These are phyloP conservation scores for Colletotrichum ledebouriae DNA, from an alignment of 2,329 filamentous ascomycete genomes.

Conservation along the genomic window DNA sequence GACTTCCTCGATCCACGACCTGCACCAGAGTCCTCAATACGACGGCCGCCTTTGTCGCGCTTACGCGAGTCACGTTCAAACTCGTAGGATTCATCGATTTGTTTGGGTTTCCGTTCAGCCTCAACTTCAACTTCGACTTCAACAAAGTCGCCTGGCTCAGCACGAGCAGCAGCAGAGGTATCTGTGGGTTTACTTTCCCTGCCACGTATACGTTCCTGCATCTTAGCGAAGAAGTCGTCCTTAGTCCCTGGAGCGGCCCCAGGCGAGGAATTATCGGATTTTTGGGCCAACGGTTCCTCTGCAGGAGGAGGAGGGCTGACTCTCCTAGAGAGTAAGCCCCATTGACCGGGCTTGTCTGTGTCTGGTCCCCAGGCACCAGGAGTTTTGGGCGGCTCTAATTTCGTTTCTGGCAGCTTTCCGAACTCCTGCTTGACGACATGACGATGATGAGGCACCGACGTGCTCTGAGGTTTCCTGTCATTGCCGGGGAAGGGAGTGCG, in stretches of 20 bases:
- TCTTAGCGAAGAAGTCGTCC: constrained; percentile 24
- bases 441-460: constrained; percentile 29
- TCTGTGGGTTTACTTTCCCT: neutral
- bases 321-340: constrained; percentile 31
- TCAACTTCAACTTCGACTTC: neutral
- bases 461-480: constrained; percentile 22
- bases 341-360: neutral
- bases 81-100: constrained; percentile 40
- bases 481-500: constrained; percentile 2
- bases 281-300: neutral
- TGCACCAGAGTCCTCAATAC: neutral
- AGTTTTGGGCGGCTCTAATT: neutral
- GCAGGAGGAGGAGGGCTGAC: neutral
- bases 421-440: constrained; percentile 5
- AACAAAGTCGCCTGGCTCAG: neutral
- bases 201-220: constrained; percentile 18
- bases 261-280: neutral
- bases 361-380: neutral
- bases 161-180: neutral
- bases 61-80: constrained; percentile 38
- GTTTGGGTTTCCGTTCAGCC: constrained; percentile 4
- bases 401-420: neutral
- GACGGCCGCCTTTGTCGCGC: constrained; percentile 25
- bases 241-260: neutral
- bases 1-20: constrained; percentile 34